Base-by-base conservation (phyloP, 208 protist species). In the Trypanosomatidae sp. region DNA sequence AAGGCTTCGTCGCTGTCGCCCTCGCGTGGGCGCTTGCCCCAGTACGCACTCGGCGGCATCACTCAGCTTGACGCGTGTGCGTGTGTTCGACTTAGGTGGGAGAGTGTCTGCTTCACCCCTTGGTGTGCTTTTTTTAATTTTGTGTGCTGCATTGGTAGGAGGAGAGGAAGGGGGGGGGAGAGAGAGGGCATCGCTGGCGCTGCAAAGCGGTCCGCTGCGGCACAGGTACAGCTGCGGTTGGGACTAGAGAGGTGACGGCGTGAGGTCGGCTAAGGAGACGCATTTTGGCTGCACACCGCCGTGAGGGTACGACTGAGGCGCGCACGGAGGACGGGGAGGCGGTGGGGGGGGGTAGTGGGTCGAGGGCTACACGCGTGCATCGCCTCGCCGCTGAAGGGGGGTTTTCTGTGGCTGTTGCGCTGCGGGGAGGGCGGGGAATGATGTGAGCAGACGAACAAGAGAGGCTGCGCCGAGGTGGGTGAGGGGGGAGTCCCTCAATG, bases 11-110 rank as follows among this genome's bases (percentile, higher is more conserved):
- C 79, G 22, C 77, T 67, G 43, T 69, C 75, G 41, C 76, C 75
- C 44, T 83, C 72, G 56, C 88, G 85, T 22, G 66, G 69, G 7
- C 88, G 84, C 76, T 93, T 93, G 30, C 84, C 77, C 84, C 84
- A 85, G 69, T 80, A 74, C n/a, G 64, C 76, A 72, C 73, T 68
- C 7, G 72, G 50, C 33, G 65, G 66, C 62, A 84, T 75, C 30
- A 43, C 66, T 47, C 30, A 19, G 66, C 22, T 17, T 22, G 17
- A 17, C 58, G 47, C 22, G 66, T 59, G 49, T 69, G 41, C 33
- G 56, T 62, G 62, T 41, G 64, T 22, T 64, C 43, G 33, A 44
- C 17, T 64, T 13, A 6, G 22, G 53, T 1, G 25, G 25, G 53
- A 33, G 8, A 59, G 53, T 12, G 25, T 59, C 25, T 64, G 33